Evolutionary conservation across 192 early-diverging fungal genomes (phyloP), one percentile per base, ranked within the genome.

Genomic region (Spizellomyces punctatus): DNA sequence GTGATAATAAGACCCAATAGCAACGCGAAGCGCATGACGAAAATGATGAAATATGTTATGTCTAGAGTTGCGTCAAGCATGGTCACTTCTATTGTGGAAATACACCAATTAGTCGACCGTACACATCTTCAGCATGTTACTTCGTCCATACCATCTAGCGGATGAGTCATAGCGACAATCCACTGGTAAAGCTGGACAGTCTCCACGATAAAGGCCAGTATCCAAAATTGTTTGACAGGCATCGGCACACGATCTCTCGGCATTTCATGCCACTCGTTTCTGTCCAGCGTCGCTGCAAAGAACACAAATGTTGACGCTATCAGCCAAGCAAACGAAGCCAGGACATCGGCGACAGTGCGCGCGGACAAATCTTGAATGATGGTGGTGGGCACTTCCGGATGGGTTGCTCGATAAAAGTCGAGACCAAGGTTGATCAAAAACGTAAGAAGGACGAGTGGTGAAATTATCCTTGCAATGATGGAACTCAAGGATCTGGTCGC

Each of bases 221-320:
- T 69, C 83, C 85, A 89, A 50, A 88, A 89, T 2, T 50, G 17
- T 46, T 71, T 46, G 19, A 71, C 5, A n/a, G 59, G 49, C 8
- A 45, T 12, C 7, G 74, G 74, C 8, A 69, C 10, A 19, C 54
- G 42, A 62, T 73, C 42, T n/a, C 19, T 17, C 21, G 62, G 47
- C 6, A 16, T 10, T 10, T 10, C 43, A 10, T 19, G 6, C 65
- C 72, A 59, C 42, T 66, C 43, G 8, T 10, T n/a, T 16, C 5
- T 46, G 44, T 91, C 90, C 67, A 90, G 89, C 8, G 61, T 62
- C 41, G 56, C 62, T 16, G 59, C 54, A 63, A 85, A 83, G 55
- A 77, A 72, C 43, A 91, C 58, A n/a, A 92, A 89, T 0, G 95
- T 91, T 22, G 95, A 77, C 9, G 61, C 72, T 69, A 97, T 95